Conservation (phyloP, 768 basidiomycete genomes). For the Pleurotus sapidus region DNA sequence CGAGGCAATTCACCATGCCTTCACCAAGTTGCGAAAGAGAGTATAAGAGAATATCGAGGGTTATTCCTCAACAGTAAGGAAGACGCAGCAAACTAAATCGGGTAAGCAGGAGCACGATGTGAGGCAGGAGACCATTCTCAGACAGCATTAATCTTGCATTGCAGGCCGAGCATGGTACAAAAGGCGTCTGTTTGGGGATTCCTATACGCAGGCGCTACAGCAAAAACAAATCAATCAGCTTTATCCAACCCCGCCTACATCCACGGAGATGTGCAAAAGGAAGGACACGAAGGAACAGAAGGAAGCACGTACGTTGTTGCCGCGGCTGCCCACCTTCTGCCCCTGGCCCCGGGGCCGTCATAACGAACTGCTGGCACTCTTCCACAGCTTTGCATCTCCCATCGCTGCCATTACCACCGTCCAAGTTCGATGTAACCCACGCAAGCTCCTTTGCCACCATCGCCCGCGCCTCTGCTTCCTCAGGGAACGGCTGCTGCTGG, state of each 20-base stretch:
- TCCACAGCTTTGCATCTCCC: constrained; percentile 36
- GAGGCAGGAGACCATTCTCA: neutral
- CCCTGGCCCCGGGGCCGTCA: constrained; percentile 59
- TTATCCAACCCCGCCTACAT: neutral
- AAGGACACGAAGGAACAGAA: constrained; percentile 13
- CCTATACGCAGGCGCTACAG: constrained; percentile 68
- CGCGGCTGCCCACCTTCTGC: constrained; percentile 28
- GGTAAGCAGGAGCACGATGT: too few relatives aligned
- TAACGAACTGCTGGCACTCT: constrained; percentile 64
- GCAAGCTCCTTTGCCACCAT: constrained; percentile 56
- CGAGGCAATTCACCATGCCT: too few relatives aligned
- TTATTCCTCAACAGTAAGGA: too few relatives aligned
- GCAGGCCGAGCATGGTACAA: constrained; percentile 73
- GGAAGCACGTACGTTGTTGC: constrained; percentile 30
- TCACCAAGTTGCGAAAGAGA: too few relatives aligned
- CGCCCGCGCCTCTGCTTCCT: constrained; percentile 43
- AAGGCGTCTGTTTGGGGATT: constrained; percentile 92
- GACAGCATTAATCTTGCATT: constrained; percentile 53
- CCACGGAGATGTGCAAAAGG: neutral
- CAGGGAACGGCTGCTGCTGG: constrained; percentile 58
- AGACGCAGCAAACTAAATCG: too few relatives aligned
- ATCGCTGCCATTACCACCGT: constrained; percentile 15
- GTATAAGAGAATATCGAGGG: too few relatives aligned
- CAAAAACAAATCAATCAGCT: neutral
- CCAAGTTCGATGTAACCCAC: constrained; percentile 68